Evolutionary conservation across 257 asterid genomes (phyloP), one percentile per base, ranked within the genome.

Genomic region (Nicotiana noctiflora): DNA sequence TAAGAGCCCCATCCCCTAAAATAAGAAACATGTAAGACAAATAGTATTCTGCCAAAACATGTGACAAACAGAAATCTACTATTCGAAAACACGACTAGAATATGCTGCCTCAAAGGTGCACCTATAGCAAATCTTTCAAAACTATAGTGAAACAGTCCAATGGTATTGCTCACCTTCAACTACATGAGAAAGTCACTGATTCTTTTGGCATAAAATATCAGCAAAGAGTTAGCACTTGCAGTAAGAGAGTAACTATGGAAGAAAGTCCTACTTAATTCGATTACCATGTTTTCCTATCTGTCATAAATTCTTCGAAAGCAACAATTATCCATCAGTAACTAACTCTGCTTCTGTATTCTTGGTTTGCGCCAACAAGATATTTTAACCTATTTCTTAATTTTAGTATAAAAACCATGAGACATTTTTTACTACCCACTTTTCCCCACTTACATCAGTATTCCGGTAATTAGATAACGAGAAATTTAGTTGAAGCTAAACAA

Each of bases 1-100:
- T 82, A 15, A 91, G 86, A 81, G 94, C 27, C 80, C 82, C 89
- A 15, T 91, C 85, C 53, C 81, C 95, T 85, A 86, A 81, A 84
- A 88, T 67, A 59, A 66, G 63, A 82, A 52, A 67, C 76, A 77
- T 25, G 52, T 5, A 82, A 80, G 63, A 37, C 72, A 61, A 40
- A 37, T 61, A 40, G 66, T 15, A 75, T 57, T 15, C 21, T 5
- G 5, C 37, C n/a, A 10, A 14, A 46, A 72, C 60, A 46, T 72
- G 53, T 51, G 59, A 44, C 64, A 46, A 18, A 55, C 13, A 46
- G 49, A 46, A 40, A 19, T 9, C 60, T 25, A 74, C 15, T 23
- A 74, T 23, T 25, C 15, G 14, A 72, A 23, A 21, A 25, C 51
- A 23, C 17, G 5, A 74, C 15, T 7, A 49, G 44, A 49, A 25